Percentiles rank a stretch among this genome's conserved stretches.
phyloP scores from a whole-genome alignment of 202 grass and related monocot genomes.

The Zizania palustris region DNA sequence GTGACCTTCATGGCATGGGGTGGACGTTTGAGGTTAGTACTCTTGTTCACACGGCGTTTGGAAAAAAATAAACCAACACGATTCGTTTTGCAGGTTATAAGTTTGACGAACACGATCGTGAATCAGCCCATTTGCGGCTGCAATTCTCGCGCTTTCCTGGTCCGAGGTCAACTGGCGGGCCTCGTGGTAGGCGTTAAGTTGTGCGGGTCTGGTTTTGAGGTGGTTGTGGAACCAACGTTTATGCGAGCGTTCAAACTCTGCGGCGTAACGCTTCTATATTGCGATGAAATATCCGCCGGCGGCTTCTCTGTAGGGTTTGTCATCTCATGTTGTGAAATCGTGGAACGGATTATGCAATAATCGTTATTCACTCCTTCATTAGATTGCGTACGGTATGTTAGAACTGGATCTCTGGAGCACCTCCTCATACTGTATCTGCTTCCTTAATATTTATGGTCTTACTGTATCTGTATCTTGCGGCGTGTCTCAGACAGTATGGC shows the following conservation, averaged over 20 bases:
- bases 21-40: constrained; percentile 37
- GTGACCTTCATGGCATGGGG: constrained; percentile 27
- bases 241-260: constrained; percentile 43
- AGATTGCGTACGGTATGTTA: constrained; percentile 43
- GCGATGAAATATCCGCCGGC: constrained; percentile 25
- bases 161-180: constrained; percentile 81
- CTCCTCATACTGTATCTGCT: constrained; percentile 48
- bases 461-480: constrained; percentile 47
- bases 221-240: constrained; percentile 60
- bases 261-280: constrained; percentile 49
- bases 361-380: constrained; percentile 35
- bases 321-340: constrained; percentile 38
- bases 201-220: constrained; percentile 47
- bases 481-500: constrained; percentile 5
- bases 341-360: constrained; percentile 52
- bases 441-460: constrained; percentile 39
- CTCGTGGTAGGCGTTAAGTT: constrained; percentile 94
- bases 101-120: constrained; percentile 93
- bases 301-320: constrained; percentile 48
- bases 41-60: constrained; percentile 46
- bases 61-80: constrained; percentile 60
- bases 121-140: constrained; percentile 95
- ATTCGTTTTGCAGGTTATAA: constrained; percentile 99
- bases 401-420: constrained; percentile 38
- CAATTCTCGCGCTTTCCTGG: constrained; percentile 98